These are phyloP conservation scores for Telfairia occidentalis DNA, from an alignment of 331 rosid species.

Conservation along the genomic window DNA sequence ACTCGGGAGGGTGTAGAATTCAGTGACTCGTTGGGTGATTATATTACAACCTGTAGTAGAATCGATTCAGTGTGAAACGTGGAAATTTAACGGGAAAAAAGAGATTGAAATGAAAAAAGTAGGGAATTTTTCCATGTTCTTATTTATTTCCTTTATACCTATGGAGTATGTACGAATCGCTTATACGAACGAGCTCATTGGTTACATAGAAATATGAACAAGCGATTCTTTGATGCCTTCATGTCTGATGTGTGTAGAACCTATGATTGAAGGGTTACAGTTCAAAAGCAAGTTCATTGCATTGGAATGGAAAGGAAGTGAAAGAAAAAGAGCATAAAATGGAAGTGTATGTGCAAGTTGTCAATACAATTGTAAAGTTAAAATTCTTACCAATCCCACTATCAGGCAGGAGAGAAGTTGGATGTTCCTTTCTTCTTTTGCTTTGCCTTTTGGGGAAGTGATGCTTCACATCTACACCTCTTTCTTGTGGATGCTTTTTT, in stretches of 20 bases:
- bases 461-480: conserved; percentile 19
- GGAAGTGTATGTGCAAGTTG: not conserved
- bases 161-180: not conserved
- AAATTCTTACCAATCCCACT: conserved; percentile 3
- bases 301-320: not conserved
- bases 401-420: not conserved
- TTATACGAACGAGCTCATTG: not conserved
- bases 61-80: not conserved
- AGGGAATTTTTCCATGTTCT: not conserved
- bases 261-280: not conserved
- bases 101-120: not conserved
- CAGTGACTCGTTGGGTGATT: conserved; percentile 31
- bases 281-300: not conserved
- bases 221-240: not conserved
- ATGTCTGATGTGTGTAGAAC: not conserved
- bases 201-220: not conserved
- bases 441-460: conserved; percentile 19
- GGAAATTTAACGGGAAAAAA: not conserved
- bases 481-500: conserved; percentile 1
- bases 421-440: conserved; percentile 11
- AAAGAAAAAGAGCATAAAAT: not conserved
- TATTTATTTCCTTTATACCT: not conserved
- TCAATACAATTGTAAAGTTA: not conserved
- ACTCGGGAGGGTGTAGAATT: conserved; percentile 80
- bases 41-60: not conserved